Evolutionary conservation across 805 yeast genomes (phyloP).

Genomic region (Yarrowia osloensis): DNA sequence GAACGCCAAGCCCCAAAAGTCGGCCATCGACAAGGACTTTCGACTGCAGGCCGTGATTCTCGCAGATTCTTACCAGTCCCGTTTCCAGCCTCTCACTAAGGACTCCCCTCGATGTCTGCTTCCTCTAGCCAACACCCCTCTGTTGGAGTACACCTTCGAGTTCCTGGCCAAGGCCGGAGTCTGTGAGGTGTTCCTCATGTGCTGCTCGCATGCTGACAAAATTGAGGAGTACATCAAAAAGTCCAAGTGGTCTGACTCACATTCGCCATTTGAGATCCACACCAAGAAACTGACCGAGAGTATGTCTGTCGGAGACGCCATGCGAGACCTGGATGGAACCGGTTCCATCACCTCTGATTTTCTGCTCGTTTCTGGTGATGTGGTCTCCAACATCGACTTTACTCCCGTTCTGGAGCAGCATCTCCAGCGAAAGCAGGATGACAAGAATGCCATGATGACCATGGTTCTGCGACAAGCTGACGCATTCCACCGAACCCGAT

Average conservation of each 20-base stretch:
- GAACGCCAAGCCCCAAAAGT: slow-evolving; percentile 25
- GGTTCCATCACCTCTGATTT: slow-evolving; percentile 91
- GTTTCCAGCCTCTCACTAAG: slow-evolving; percentile 90
- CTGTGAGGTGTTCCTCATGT: slow-evolving; percentile 84
- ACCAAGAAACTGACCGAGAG: slow-evolving; percentile 84
- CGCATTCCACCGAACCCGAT: slow-evolving; percentile 80
- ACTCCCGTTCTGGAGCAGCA: slow-evolving; percentile 73
- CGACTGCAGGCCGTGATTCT: slow-evolving; percentile 91
- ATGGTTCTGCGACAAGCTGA: slow-evolving; percentile 88
- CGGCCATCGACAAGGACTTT: slow-evolving; percentile 27
- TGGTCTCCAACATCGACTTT: slow-evolving; percentile 87
- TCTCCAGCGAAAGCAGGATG: slow-evolving; percentile 64
- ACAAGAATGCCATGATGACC: slow-evolving; percentile 90
- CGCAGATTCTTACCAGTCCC: slow-evolving; percentile 88
- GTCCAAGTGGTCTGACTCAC: slow-evolving; percentile 46
- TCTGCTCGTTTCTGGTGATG: slow-evolving; percentile 88
- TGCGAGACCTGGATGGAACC: slow-evolving; percentile 91
- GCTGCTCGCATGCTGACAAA: slow-evolving; percentile 88
- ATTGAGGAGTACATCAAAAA: slow-evolving; percentile 75
- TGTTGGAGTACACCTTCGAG: slow-evolving; percentile 92
- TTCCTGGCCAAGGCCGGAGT: slow-evolving; percentile 90
- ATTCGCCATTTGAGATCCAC: slow-evolving; percentile 78
- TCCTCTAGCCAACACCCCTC: slow-evolving; percentile 90
- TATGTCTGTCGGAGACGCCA: slow-evolving; percentile 92
- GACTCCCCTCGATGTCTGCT: slow-evolving; percentile 85